Evolutionary conservation across 169 alveolate genomes (phyloP), one percentile per base, ranked within the genome.

Genomic region (Cryptosporidium tyzzeri): DNA sequence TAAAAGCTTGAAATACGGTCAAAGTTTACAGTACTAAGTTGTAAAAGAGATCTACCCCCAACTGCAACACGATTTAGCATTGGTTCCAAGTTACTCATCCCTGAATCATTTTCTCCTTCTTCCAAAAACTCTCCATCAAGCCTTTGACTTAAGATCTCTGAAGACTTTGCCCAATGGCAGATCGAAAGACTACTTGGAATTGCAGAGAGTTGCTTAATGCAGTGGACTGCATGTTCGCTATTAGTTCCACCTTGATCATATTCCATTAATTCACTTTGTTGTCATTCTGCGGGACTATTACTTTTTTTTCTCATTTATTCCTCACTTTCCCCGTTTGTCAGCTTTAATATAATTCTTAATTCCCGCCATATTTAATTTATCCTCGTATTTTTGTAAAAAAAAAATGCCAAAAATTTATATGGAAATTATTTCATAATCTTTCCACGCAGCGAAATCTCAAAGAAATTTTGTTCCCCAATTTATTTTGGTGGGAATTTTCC

Each of bases 121-220:
- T 55, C 50, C 37, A 39, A 7, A 31, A 80, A 37, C 44, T 59
- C 75, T 31, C 35, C 70, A n/a, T 62, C 75, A n/a, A 80, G 48
- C 21, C 31, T 39, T 65, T 80, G 65, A 9, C 41, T 45, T 65
- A 80, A 16, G 18, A 80, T 39, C 67, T 44, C 59, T 9, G 74
- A 37, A 3, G 80, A 80, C 12, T 2, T n/a, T 21, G 87, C 39
- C 87, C 87, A 80, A 39, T 80, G 87, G 50, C 87, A 80, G 9
- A 80, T 73, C 12, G 87, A 35, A n/a, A 80, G 87, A n/a, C 87
- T 33, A 53, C 53, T 80, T 18, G 87, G 87, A 12, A 65, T 80
- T 23, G 68, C 71, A 23, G 87, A 48, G 1, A 80, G 45, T 8
- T 80, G 73, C 51, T 62, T 59, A 31, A 65, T 45, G 31, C 75